These are phyloP conservation scores for Pontederia paniculata DNA, from an alignment of 176 grass and related monocot species.

Conservation along the genomic window DNA sequence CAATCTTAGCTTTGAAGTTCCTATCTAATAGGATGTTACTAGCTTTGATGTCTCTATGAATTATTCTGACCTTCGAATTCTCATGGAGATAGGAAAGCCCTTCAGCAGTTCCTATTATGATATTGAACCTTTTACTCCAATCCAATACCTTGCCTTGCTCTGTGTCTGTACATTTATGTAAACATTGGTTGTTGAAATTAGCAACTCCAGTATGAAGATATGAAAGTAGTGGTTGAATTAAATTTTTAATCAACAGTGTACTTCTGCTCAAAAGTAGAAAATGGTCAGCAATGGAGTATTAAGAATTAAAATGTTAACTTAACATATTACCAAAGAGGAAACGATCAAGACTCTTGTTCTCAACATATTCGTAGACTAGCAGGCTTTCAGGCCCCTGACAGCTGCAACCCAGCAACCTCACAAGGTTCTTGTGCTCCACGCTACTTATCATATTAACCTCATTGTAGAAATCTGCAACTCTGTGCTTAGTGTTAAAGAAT, in stretches of 20 bases:
- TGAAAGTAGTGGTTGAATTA: too few relatives aligned
- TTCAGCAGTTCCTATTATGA: constrained; percentile 20
- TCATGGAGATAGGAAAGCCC: constrained; percentile 27
- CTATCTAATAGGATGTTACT: constrained; percentile 26
- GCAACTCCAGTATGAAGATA: too few relatives aligned
- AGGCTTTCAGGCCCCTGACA: constrained; percentile 12
- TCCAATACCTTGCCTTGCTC: neutral
- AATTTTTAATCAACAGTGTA: too few relatives aligned
- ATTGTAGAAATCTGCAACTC: constrained; percentile 7
- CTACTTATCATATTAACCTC: constrained; percentile 15
- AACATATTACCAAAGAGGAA: constrained; percentile 8
- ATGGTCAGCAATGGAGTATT: too few relatives aligned
- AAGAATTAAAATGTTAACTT: neutral
- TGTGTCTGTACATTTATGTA: constrained; percentile 5
- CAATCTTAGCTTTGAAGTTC: constrained; percentile 21
- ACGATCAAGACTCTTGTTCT: constrained; percentile 7
- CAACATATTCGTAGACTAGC: neutral
- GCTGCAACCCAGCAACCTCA: constrained; percentile 12
- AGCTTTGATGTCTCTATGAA: constrained; percentile 32
- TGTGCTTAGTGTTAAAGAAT: constrained; percentile 17
- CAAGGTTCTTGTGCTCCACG: constrained; percentile 16
- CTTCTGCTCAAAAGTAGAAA: too few relatives aligned
- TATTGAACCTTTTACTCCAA: constrained; percentile 22
- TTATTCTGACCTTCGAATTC: constrained; percentile 13
- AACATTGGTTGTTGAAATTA: neutral